These are phyloP conservation scores for Seiridium cupressi DNA, from an alignment of 2,329 filamentous ascomycete genomes.

Conservation along the genomic window DNA sequence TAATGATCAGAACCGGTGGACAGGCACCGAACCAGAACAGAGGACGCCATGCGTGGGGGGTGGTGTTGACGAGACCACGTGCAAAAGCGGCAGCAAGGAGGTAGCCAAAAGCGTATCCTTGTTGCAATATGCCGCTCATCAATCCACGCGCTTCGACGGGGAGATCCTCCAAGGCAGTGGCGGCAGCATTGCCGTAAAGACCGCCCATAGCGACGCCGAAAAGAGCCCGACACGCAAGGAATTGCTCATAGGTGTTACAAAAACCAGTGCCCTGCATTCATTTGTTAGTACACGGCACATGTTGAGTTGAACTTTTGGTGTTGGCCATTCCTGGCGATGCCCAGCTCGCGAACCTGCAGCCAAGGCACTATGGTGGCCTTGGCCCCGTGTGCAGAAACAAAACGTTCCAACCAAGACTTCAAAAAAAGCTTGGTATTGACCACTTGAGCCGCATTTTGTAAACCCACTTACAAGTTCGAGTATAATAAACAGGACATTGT, in stretches of 20 bases:
- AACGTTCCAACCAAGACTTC: background rate
- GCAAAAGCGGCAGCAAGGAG: conserved; percentile 58
- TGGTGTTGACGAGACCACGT: conserved; percentile 71
- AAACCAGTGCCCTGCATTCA: conserved; percentile 60
- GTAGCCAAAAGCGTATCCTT: conserved; percentile 70
- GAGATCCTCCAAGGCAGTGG: conserved; percentile 75
- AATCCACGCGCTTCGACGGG: conserved; percentile 67
- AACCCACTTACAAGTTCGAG: conserved; percentile 61
- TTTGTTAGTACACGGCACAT: background rate
- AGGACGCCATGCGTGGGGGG: conserved; percentile 76
- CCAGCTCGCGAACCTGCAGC: conserved; percentile 20
- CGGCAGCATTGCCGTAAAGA: conserved; percentile 74
- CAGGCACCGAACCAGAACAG: conserved; percentile 87
- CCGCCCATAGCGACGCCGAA: conserved; percentile 85
- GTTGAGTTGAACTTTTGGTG: background rate
- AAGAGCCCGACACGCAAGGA: conserved; percentile 71
- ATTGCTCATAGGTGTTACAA: conserved; percentile 64
- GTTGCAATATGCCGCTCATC: conserved; percentile 74
- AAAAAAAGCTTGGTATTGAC: conserved; percentile 3
- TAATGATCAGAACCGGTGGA: conserved; percentile 77
- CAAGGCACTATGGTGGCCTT: conserved; percentile 20
- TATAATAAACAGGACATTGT: conserved; percentile 70
- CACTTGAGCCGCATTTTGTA: background rate
- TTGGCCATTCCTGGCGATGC: conserved; percentile 9
- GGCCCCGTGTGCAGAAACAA: conserved; percentile 1